These are phyloP conservation scores for Oryza meridionalis DNA, from an alignment of 176 grass and related monocot genomes.

Conservation along the genomic window DNA sequence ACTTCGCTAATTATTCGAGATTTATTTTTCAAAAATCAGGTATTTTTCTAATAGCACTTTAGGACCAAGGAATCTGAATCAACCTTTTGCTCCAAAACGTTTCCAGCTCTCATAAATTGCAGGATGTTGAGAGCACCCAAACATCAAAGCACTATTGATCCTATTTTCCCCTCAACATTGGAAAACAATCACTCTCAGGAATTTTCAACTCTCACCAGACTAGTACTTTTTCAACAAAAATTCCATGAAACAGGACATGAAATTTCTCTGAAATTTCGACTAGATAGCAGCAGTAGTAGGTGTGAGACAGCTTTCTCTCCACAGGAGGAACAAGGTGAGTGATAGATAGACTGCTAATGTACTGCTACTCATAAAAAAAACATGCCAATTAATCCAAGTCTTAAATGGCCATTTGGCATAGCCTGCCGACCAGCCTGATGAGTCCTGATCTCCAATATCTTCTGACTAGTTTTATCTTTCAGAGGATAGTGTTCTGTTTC, in stretches of 20 bases:
- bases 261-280: neutral
- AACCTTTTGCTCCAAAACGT: neutral
- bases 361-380: neutral
- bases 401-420: slow-evolving; percentile 5
- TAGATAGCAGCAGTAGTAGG: neutral
- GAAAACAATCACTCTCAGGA: neutral
- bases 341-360: neutral
- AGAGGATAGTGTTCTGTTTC: neutral
- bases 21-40: neutral
- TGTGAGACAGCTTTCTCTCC: neutral
- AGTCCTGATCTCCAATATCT: slow-evolving; percentile 26
- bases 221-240: neutral
- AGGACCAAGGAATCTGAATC: neutral
- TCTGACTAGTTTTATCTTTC: neutral
- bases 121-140: neutral
- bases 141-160: neutral
- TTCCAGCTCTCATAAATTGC: neutral
- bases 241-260: neutral
- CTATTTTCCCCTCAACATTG: neutral
- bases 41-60: neutral
- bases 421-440: slow-evolving; percentile 35
- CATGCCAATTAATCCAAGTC: neutral
- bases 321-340: neutral
- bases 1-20: neutral
- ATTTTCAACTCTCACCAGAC: neutral